A percentile compares a stretch with the other conserved stretches of the same genome.
Conservation (phyloP, 805 yeast species). For the Scheffersomyces spartinae region DNA sequence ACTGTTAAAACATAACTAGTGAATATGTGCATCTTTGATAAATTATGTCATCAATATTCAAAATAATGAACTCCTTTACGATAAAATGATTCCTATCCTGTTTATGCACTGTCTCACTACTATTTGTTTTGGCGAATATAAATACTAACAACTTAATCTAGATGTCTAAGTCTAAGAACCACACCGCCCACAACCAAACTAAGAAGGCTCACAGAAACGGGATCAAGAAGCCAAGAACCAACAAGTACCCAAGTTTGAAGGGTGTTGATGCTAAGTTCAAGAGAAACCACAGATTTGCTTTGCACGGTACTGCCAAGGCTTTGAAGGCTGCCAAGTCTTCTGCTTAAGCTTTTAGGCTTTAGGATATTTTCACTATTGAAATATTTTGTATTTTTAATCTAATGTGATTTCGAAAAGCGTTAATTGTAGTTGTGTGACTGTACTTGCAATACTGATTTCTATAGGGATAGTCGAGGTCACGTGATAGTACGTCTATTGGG, state of each 20-base stretch:
- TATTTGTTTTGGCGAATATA: too few relatives aligned
- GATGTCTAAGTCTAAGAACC: conserved; percentile 99
- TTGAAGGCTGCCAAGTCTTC: conserved; percentile 61
- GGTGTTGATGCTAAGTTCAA: conserved; percentile 99
- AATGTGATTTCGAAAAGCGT: too few relatives aligned
- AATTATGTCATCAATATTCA: too few relatives aligned
- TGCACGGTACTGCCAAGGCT: conserved; percentile 94
- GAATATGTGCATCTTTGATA: too few relatives aligned
- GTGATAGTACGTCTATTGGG: too few relatives aligned
- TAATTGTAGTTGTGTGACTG: too few relatives aligned
- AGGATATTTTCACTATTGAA: too few relatives aligned
- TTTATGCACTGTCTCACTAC: too few relatives aligned
- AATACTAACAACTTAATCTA: too few relatives aligned
- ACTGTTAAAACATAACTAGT: too few relatives aligned
- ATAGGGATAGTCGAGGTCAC: conserved; percentile 8
- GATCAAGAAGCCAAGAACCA: conserved; percentile 97
- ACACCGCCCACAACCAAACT: conserved; percentile 99
- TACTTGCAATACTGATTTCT: conserved; percentile 4
- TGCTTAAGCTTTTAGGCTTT: conserved; percentile 22
- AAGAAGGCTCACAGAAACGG: conserved; percentile 99
- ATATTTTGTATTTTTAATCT: conserved; percentile 9
- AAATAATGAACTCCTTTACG: too few relatives aligned
- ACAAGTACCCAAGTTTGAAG: conserved; percentile 96
- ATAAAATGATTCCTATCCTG: too few relatives aligned
- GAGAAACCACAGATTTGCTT: conserved; percentile 98